Conservation (phyloP, 371 early-diverging fungal species). For the Neoconidiobolus thromboides region DNA sequence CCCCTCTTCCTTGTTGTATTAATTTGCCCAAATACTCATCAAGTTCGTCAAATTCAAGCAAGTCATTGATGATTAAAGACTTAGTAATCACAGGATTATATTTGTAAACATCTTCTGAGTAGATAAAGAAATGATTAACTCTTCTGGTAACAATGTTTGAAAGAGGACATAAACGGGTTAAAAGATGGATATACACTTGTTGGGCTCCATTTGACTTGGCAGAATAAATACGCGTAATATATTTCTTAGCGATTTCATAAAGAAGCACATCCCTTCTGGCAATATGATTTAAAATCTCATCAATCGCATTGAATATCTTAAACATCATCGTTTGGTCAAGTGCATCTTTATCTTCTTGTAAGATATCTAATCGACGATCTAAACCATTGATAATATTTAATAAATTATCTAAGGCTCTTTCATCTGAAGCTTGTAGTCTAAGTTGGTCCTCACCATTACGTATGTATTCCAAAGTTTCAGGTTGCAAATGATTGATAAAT, state of each 20-base stretch:
- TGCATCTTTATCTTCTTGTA: conserved; percentile 16
- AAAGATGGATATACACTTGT: conserved; percentile 59
- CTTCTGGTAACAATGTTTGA: conserved; percentile 59
- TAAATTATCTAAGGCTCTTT: conserved; percentile 4
- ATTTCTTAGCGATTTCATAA: conserved; percentile 64
- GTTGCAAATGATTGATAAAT: too few relatives aligned
- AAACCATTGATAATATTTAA: conserved; percentile 45
- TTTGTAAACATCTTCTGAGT: conserved; percentile 85
- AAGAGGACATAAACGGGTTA: conserved; percentile 61
- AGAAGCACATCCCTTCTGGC: conserved; percentile 36
- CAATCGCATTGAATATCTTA: neutral
- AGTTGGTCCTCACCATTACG: too few relatives aligned
- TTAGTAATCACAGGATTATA: conserved; percentile 64
- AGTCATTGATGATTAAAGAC: conserved; percentile 54
- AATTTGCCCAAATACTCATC: conserved; percentile 70
- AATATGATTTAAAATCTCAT: neutral
- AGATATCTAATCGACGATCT: conserved; percentile 38
- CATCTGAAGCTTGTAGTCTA: too few relatives aligned
- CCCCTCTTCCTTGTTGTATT: conserved; percentile 49
- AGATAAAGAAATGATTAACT: conserved; percentile 80
- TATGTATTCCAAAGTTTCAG: too few relatives aligned
- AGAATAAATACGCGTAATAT: conserved; percentile 33
- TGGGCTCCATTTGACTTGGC: conserved; percentile 24
- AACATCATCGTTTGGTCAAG: neutral
- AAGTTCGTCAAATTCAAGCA: conserved; percentile 57